Base-by-base conservation (phyloP, 805 yeast genomes). In the Zygosaccharomyces gambellarensis region DNA sequence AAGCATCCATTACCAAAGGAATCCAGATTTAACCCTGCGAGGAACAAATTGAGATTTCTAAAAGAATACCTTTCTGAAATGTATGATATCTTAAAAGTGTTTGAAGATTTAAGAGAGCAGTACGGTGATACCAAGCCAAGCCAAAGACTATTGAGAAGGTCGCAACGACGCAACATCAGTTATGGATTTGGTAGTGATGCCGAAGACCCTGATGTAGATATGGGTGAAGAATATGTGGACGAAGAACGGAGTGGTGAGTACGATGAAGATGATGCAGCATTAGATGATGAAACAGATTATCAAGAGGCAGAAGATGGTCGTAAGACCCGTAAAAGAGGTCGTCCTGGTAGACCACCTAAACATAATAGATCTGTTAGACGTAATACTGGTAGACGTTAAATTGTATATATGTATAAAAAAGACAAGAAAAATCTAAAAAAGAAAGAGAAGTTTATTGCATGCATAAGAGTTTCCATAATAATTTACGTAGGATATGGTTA, bases 41-140 rank as follows among this genome's bases (percentile, higher is more conserved):
- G 61, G 38, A 52, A 53, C 39, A 53, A 60, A 39, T 39, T 64
- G 14, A 43, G 47, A 17, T 45, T 45, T 12, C 32, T 64, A 28
- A 56, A 51, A 36, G 58, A 59, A 1, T 62, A 54, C 29, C 43
- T 64, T 29, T 28, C 49, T 7, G 55, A 55, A n/a, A 42, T 63
- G 45, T 52, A 52, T 17, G 50, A 51, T 40, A 70, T 89, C 27
- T 73, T 88, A 55, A 56, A 69, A n/a, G 87, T 82, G 59, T 87
- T 74, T 63, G 88, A 83, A 67, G 72, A 75, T 51, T 73, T 89
- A 60, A 78, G 78, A 63, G 81, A 85, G 10, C 77, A 73, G 51
- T 88, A 86, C 69, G 57, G 58, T 14, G 64, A 58, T 36, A 55
- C 64, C 55, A 50, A 56, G 30, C 59, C 63, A 10, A 61, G 63